Percentiles rank a stretch among this genome's conserved stretches.
Conservation (phyloP, 305 asterid genomes). For the Euphrasia arctica region DNA sequence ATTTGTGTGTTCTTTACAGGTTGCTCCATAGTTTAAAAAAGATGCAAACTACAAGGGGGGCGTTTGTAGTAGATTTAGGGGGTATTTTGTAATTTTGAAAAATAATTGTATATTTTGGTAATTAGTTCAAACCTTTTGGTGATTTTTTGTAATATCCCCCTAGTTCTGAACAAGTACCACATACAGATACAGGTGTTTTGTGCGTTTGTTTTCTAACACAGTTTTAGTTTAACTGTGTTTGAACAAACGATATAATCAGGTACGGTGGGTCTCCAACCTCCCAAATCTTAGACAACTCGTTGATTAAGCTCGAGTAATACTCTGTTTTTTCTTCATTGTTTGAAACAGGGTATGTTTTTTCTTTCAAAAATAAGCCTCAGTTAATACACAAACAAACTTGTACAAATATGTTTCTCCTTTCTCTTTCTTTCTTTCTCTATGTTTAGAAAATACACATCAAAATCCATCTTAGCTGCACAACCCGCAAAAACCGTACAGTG, state of each 20-base stretch:
- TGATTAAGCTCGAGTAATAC: constrained; percentile 6
- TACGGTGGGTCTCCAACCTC: not conserved
- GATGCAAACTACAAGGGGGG: too few species aligned
- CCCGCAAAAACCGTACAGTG: too few species aligned
- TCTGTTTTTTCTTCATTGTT: constrained; percentile 8
- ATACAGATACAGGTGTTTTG: not conserved
- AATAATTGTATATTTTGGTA: not conserved
- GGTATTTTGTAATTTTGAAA: not conserved
- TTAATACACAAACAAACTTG: not conserved
- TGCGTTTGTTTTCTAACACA: not conserved
- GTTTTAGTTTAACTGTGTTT: not conserved
- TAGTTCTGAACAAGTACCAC: not conserved
- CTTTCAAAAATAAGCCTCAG: not conserved
- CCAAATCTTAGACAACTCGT: not conserved
- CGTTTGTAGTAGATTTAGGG: not conserved
- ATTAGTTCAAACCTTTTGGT: not conserved
- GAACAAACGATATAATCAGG: not conserved
- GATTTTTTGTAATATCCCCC: not conserved
- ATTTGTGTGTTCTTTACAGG: too few species aligned
- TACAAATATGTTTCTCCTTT: not conserved
- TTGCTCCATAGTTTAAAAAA: too few species aligned
- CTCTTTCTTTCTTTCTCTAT: not conserved
- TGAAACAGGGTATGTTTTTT: constrained; percentile 5
- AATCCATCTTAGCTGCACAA: not conserved
- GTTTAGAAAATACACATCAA: not conserved